Evolutionary conservation across 2,329 filamentous ascomycete genomes (phyloP), one percentile per base, ranked within the genome.

Genomic region (Emergomyces pasteurianus): DNA sequence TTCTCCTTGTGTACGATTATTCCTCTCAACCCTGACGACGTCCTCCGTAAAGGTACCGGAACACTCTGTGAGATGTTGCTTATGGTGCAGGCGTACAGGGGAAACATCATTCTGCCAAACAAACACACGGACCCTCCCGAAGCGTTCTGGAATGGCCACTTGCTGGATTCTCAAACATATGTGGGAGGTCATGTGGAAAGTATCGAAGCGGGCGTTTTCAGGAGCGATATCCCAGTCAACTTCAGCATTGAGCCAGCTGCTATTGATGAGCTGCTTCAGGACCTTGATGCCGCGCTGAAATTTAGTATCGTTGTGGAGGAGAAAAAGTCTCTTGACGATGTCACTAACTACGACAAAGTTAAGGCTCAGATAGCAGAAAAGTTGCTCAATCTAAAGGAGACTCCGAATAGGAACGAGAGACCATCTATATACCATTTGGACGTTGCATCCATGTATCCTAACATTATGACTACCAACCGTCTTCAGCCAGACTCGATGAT

Each of bases 381-480:
- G 63, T 77, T 99, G 40, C 78, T 82, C 58, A 81, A 85, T 64
- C 79, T 99, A 58, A 95, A 89, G 72, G 81, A 86, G 58, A 94
- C 87, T 0, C 92, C 94, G 0, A 91, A 95, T 68, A 83, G 94
- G 64, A 85, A 80, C 67, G 94, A 99, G 73, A 80, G 86, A 50
- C 94, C 94, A 4, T 83, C 95, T 38, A 99, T 99, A 65, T 99
- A 99, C 76, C 94, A 99, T 80, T 80, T 99, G 77, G 94, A 99
- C 71, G 95, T 99, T 62, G 94, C 94, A 21, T 96, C 94, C 62
- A 99, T 99, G 94, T 99, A 99, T 72, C 94, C 94, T 10, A 99
- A 99, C 74, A 99, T 99, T 73, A 99, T 99, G 95, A 99, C 95
- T 1, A 99, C 94, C 1, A 99, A 99, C 74, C 88, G 94, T 73